Evolutionary conservation across 2,329 filamentous ascomycete species (phyloP).

Genomic region (Fusarium irregulare): DNA sequence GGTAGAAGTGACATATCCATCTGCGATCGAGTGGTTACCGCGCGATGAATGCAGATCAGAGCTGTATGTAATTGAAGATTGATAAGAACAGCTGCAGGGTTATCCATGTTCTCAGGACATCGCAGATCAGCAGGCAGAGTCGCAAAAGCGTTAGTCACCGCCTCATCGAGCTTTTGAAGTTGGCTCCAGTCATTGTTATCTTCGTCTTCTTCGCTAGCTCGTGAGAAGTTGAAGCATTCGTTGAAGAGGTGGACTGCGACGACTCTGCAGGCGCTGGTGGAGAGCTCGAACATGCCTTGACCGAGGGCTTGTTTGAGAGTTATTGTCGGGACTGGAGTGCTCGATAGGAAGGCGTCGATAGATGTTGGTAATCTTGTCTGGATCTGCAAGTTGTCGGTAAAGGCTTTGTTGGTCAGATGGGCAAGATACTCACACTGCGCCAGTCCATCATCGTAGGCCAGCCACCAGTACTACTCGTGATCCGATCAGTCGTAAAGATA

Average conservation of each 20-base stretch:
- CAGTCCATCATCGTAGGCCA: slow-evolving; percentile 84
- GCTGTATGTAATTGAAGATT: slow-evolving; percentile 33
- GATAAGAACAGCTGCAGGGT: slow-evolving; percentile 25
- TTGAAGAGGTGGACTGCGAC: slow-evolving; percentile 36
- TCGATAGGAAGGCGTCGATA: slow-evolving; percentile 8
- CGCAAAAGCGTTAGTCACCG: slow-evolving; percentile 24
- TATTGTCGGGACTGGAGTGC: slow-evolving; percentile 47
- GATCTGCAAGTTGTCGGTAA: slow-evolving; percentile 5
- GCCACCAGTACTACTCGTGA: slow-evolving; percentile 85
- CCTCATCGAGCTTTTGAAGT: slow-evolving; percentile 19
- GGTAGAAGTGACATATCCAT: slow-evolving; percentile 17
- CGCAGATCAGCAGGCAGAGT: slow-evolving; percentile 17
- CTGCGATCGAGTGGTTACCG: slow-evolving; percentile 13
- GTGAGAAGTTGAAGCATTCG: slow-evolving; percentile 38
- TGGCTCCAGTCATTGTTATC: slow-evolving; percentile 23
- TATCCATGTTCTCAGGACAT: slow-evolving; percentile 34
- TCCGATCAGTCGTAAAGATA: slow-evolving; percentile 80
- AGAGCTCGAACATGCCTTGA: slow-evolving; percentile 39
- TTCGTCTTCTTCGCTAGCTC: slow-evolving; percentile 22
- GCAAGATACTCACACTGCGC: slow-evolving; percentile 18
- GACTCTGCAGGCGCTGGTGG: slow-evolving; percentile 34
- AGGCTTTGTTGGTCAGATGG: too few relatives aligned
- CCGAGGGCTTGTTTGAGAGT: slow-evolving; percentile 24
- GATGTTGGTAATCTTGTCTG: slow-evolving; percentile 22
- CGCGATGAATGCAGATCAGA: slow-evolving; percentile 27